Evolutionary conservation across 345 rosid species (phyloP), one percentile per base, ranked within the genome.

Genomic region (Excoecaria agallocha): DNA sequence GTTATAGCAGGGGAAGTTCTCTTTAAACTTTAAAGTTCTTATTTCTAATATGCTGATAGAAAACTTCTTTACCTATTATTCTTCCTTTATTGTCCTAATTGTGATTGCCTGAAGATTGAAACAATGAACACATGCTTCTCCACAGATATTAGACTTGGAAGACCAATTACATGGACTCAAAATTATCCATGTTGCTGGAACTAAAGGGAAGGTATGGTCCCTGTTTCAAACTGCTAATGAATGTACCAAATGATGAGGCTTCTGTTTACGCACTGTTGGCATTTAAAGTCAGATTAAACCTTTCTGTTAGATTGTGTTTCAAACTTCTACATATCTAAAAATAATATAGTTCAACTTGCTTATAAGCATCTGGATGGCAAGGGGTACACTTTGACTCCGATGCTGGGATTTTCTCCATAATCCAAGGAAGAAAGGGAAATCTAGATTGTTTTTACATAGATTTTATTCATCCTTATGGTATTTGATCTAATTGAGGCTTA

Each of bases 121-220:
- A 43, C 12, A 38, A 2, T 37, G 17, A 35, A 16, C 62, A 62
- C 11, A 22, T 77, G 19, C 72, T 78, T 74, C 41, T 75, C 63
- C 24, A 49, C 84, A 93, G 97, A 89, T 91, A 71, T 81, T 93
- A 20, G 95, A 81, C 69, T 77, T 91, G 83, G 96, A 93, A 81
- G 90, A 90, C 30, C 83, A 77, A 41, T 64, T 91, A 63, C 77
- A 69, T 41, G 80, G 80, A 54, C 86, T 91, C 59, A 91, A 85
- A 77, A 85, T 93, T 79, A 89, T 93, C 75, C 98, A 93, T 83
- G 94, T 93, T 54, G 93, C 96, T 58, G 98, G 98, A 79, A 93
- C 98, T 3, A 91, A 93, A 79, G 98, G 98, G 72, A 93, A 93
- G 94, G 98, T 91, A 80, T 46, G 45, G 65, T 65, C 6, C 65